phyloP scores from a whole-genome alignment of 805 yeast species.

The Lachancea mirantina region DNA sequence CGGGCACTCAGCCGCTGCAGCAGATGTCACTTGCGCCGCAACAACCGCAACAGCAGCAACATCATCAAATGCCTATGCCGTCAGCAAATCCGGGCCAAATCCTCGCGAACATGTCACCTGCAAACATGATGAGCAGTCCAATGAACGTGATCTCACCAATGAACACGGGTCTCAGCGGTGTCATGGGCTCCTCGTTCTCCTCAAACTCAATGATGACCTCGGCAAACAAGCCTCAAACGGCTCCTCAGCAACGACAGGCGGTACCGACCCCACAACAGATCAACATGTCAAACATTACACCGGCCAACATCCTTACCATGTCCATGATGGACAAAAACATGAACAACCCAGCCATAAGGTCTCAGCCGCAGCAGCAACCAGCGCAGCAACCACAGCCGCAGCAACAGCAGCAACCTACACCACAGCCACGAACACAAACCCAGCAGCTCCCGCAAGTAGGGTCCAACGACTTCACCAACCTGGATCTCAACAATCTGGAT shows the following conservation, averaged over 20 bases:
- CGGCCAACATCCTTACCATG: conserved; percentile 11
- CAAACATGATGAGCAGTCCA: conserved; percentile 19
- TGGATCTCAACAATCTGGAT: conserved; percentile 24
- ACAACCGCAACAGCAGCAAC: conserved; percentile 2
- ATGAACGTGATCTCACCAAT: conserved; percentile 19
- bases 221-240: neutral
- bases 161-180: no score
- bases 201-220: neutral
- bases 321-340: conserved; percentile 9
- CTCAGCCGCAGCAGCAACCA: conserved; percentile 6
- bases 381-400: conserved; percentile 9
- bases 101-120: conserved; percentile 17
- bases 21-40: conserved; percentile 2
- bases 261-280: conserved; percentile 5
- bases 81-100: conserved; percentile 14
- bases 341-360: conserved; percentile 7
- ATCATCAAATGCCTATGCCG: conserved; percentile 6
- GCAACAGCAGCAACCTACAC: conserved; percentile 14
- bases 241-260: conserved; percentile 4
- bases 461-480: conserved; percentile 15
- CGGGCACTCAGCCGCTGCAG: conserved; percentile 1
- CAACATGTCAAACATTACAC: conserved; percentile 8
- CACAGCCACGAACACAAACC: conserved; percentile 6
- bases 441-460: no score
- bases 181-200: neutral